Conservation (phyloP, 2,329 filamentous ascomycete species). For the Rutstroemia sp. region DNA sequence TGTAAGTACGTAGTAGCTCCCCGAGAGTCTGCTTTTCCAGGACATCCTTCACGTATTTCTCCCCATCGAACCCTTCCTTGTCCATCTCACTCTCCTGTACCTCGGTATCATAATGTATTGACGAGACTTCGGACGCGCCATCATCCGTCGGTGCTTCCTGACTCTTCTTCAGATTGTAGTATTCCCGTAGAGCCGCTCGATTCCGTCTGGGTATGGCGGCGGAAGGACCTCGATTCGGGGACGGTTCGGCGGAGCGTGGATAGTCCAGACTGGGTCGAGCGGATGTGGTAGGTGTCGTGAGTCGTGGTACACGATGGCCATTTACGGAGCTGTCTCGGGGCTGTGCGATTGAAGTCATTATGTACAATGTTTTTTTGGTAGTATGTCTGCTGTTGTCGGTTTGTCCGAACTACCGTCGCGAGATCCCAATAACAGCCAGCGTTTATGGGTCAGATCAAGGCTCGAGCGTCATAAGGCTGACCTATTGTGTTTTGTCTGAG, state of each 20-base stretch:
- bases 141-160: slow-evolving; percentile 17
- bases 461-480: too few species aligned
- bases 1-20: slow-evolving; percentile 63
- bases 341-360: slow-evolving; percentile 59
- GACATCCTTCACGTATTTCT: slow-evolving; percentile 56
- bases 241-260: slow-evolving; percentile 51
- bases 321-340: slow-evolving; percentile 52
- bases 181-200: slow-evolving; percentile 82
- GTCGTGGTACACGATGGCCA: slow-evolving; percentile 48
- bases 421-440: too few species aligned
- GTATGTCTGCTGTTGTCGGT: not conserved
- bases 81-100: slow-evolving; percentile 68
- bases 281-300: slow-evolving; percentile 65
- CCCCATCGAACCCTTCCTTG: slow-evolving; percentile 60
- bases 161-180: slow-evolving; percentile 71
- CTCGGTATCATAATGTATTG: slow-evolving; percentile 38
- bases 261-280: slow-evolving; percentile 66
- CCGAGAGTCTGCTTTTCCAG: slow-evolving; percentile 57
- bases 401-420: too few species aligned
- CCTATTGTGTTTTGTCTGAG: too few species aligned
- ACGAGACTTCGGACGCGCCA: slow-evolving; percentile 27
- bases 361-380: slow-evolving; percentile 10
- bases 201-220: slow-evolving; percentile 40
- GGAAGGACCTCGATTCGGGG: slow-evolving; percentile 38
- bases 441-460: too few species aligned